These are phyloP conservation scores for Rhynchospora tenuis DNA, from an alignment of 176 grass and related monocot genomes.

Conservation along the genomic window DNA sequence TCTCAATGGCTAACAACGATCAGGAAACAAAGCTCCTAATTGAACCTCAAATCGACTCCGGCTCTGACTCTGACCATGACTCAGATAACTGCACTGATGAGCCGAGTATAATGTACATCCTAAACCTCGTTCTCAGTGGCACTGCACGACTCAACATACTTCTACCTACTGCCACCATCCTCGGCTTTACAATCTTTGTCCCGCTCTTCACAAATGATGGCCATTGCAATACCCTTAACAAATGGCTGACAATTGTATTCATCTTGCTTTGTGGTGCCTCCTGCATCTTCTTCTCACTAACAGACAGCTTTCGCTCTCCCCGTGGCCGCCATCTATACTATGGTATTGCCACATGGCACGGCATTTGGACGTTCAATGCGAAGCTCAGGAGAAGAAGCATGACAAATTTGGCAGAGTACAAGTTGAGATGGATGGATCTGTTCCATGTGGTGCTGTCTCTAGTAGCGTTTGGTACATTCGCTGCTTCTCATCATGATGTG, in stretches of 20 bases:
- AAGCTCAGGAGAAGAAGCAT: slow-evolving; percentile 21
- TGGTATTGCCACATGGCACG: slow-evolving; percentile 42
- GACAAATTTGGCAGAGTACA: slow-evolving; percentile 40
- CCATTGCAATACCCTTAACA: slow-evolving; percentile 40
- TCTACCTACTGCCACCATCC: slow-evolving; percentile 85
- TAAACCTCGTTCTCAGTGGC: slow-evolving; percentile 73
- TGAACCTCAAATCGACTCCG: slow-evolving; percentile 11
- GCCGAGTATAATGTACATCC: slow-evolving; percentile 50
- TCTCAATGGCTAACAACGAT: slow-evolving; percentile 36
- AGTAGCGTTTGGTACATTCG: slow-evolving; percentile 62
- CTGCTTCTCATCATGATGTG: slow-evolving; percentile 69
- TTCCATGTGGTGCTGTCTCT: slow-evolving; percentile 67
- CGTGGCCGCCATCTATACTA: slow-evolving; percentile 53
- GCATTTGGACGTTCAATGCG: slow-evolving; percentile 64
- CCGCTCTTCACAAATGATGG: slow-evolving; percentile 77
- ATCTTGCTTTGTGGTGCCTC: slow-evolving; percentile 53
- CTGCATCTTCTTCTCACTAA: slow-evolving; percentile 92
- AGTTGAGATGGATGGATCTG: slow-evolving; percentile 62
- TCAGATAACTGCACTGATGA: slow-evolving; percentile 32
- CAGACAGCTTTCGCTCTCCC: slow-evolving; percentile 71
- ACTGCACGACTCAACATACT: slow-evolving; percentile 83
- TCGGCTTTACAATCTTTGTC: slow-evolving; percentile 82
- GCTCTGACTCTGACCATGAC: neutral
- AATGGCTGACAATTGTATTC: slow-evolving; percentile 38
- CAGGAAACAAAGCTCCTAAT: slow-evolving; percentile 63